Conservation (phyloP, 345 rosid species). For the Aquilaria yunnanensis region DNA sequence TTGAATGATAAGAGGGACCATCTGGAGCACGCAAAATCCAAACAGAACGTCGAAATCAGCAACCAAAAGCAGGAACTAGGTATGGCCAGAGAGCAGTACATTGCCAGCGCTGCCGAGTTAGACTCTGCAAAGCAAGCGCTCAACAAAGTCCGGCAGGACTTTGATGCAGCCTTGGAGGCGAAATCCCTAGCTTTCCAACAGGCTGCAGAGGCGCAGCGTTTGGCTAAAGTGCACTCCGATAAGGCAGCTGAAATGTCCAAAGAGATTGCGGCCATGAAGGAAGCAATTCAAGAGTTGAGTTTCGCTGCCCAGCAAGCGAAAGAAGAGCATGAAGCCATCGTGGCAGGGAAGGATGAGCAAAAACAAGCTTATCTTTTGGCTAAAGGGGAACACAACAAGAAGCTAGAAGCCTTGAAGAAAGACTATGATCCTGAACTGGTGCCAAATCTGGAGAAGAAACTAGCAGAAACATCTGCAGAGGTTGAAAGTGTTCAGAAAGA, state of each 20-base stretch:
- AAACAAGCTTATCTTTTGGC: conserved; percentile 30
- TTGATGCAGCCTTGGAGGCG: conserved; percentile 56
- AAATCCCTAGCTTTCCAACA: conserved; percentile 56
- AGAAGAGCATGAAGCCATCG: conserved; percentile 33
- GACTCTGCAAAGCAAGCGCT: conserved; percentile 68
- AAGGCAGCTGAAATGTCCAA: conserved; percentile 45
- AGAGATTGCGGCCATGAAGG: conserved; percentile 57
- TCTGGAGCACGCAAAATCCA: conserved; percentile 55
- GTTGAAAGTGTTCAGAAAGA: conserved; percentile 55
- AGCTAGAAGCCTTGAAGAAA: conserved; percentile 29
- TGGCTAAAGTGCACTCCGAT: conserved; percentile 27
- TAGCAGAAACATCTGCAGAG: conserved; percentile 49
- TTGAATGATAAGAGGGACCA: conserved; percentile 39
- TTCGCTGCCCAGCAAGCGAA: conserved; percentile 40
- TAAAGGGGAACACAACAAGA: conserved; percentile 44
- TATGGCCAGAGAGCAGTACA: conserved; percentile 52
- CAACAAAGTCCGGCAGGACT: conserved; percentile 63
- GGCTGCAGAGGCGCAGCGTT: conserved; percentile 60
- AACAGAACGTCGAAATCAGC: conserved; percentile 20
- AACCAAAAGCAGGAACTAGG: conserved; percentile 44
- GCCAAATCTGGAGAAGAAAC: conserved; percentile 39
- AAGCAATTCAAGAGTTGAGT: conserved; percentile 46
- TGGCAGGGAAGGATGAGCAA: conserved; percentile 39
- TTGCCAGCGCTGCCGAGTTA: conserved; percentile 35
- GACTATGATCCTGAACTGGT: conserved; percentile 48